Evolutionary conservation across 306 rosid species (phyloP), one percentile per base, ranked within the genome.

Genomic region (Casuarina equisetifolia): DNA sequence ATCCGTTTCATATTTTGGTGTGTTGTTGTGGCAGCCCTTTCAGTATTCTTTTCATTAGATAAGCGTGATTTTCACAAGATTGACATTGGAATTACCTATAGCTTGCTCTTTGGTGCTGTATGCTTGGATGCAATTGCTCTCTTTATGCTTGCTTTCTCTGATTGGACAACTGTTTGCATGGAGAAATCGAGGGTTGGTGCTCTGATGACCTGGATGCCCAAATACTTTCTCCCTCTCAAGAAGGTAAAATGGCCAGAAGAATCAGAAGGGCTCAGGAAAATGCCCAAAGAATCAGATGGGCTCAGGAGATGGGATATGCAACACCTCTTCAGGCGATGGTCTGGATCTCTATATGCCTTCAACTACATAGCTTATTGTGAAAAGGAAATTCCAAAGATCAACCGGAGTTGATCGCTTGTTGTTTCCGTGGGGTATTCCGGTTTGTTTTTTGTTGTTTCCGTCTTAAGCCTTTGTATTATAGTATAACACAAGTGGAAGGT

Each of bases 41-140:
- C 8, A 2, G 13, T 68, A 9, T 89, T 86, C 73, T 6, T 3
- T 73, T 16, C 8, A 46, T 4, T 75, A 6, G 77, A 70, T 6
- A 88, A 88, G 72, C 13, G 10, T 4, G 80, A 11, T 36, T 75
- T 70, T 51, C 1, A 70, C 0, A 12, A 50, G n/a, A 20, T 79
- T 54, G 89, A 89, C 75, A 71, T 86, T 1, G 7, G 16, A 38
- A 78, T 86, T 40, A 84, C 88, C 3, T 86, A 84, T 70, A 68
- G 55, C 2, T 76, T 88, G 84, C 75, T 88, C 16, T 77, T 43
- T 51, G 89, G 90, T 46, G 90, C 92, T 43, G 4, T 89, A n/a
- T 53, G 42, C 53, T 48, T 89, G 19, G 93, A 89, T 68, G 3
- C 42, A 0, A 43, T 86, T 39, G 78, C 84, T 39, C 9, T 81